phyloP scores from a whole-genome alignment of 2,329 filamentous ascomycete genomes.

The Penicillium sp. region DNA sequence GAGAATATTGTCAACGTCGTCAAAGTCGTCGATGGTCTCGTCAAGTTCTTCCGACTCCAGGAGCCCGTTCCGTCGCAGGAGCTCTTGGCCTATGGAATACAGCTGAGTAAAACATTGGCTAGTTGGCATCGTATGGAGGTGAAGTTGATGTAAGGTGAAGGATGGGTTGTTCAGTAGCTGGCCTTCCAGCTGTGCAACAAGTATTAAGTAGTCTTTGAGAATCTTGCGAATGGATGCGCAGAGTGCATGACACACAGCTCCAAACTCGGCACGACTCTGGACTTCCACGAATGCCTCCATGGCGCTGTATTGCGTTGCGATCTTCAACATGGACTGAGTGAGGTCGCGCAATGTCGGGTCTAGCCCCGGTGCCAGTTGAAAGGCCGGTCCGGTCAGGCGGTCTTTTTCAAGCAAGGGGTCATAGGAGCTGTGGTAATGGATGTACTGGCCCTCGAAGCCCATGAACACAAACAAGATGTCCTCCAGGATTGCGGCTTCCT shows the following conservation, averaged over 20 bases:
- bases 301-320: conserved; percentile 90
- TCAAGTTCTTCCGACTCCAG: conserved; percentile 69
- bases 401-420: conserved; percentile 84
- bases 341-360: conserved; percentile 91
- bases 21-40: conserved; percentile 71
- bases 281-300: conserved; percentile 93
- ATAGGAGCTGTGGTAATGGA: conserved; percentile 81
- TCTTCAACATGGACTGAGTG: conserved; percentile 83
- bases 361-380: conserved; percentile 76
- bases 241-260: conserved; percentile 90
- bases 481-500: conserved; percentile 85
- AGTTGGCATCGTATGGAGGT: conserved; percentile 86
- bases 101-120: conserved; percentile 89
- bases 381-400: conserved; percentile 77
- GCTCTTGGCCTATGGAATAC: conserved; percentile 82
- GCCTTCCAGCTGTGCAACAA: conserved; percentile 90
- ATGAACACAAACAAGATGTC: conserved; percentile 95
- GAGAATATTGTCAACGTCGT: conserved; percentile 90
- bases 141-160: conserved; percentile 91
- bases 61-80: conserved; percentile 83
- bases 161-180: conserved; percentile 85
- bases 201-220: conserved; percentile 87
- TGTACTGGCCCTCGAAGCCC: conserved; percentile 98
- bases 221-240: conserved; percentile 93
- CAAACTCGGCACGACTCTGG: conserved; percentile 89